These are phyloP conservation scores for Arthonia radiata DNA, from an alignment of 495 filamentous ascomycete species.

Conservation along the genomic window DNA sequence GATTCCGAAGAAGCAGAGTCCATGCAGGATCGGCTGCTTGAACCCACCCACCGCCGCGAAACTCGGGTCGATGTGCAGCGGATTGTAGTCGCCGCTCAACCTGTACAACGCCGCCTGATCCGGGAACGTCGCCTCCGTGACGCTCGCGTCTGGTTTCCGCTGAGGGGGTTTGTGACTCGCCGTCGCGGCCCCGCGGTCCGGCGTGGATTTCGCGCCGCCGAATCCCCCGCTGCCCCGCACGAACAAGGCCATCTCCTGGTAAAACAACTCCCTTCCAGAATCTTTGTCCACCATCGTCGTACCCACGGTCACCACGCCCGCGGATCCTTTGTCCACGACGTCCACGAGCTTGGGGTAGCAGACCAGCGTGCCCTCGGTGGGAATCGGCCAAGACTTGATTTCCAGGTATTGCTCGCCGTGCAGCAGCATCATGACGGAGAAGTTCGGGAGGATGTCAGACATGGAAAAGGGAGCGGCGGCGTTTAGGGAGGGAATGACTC, in stretches of 20 bases:
- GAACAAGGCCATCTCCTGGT: conserved; percentile 84
- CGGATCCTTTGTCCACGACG: conserved; percentile 85
- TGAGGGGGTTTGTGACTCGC: conserved; percentile 53
- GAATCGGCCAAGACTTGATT: conserved; percentile 80
- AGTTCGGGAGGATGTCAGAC: conserved; percentile 73
- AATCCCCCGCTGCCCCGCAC: conserved; percentile 85
- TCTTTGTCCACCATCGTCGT: conserved; percentile 54
- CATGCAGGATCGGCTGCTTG: conserved; percentile 84
- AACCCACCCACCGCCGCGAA: conserved; percentile 93
- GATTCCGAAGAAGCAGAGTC: conserved; percentile 85
- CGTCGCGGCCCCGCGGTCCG: conserved; percentile 53
- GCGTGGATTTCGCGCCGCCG: conserved; percentile 57
- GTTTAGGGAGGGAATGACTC: conserved; percentile 82
- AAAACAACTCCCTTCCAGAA: conserved; percentile 77
- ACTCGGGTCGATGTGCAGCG: conserved; percentile 80
- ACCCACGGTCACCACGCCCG: conserved; percentile 60
- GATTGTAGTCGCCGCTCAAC: conserved; percentile 78
- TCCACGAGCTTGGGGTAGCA: conserved; percentile 75
- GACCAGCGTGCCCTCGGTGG: conserved; percentile 56
- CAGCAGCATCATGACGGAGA: conserved; percentile 95
- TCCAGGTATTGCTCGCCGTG: conserved; percentile 99
- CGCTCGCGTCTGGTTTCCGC: conserved; percentile 52
- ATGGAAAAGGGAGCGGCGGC: conserved; percentile 57
- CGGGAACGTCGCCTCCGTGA: conserved; percentile 74
- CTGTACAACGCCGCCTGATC: conserved; percentile 94